Base-by-base conservation (phyloP, 257 asterid species). In the Ilex aquifolium region DNA sequence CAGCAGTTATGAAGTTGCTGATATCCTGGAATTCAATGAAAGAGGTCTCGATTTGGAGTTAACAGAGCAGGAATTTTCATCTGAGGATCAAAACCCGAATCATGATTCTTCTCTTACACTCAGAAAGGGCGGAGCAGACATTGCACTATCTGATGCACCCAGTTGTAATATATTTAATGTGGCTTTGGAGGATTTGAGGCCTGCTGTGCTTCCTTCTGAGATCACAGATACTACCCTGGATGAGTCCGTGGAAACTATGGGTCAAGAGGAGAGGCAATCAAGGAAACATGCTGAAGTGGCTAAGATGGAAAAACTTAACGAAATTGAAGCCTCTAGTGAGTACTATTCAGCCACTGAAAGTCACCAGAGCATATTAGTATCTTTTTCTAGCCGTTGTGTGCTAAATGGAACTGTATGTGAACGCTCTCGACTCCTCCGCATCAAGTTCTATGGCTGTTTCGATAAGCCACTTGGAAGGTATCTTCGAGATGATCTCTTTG, bases 381-480 rank as follows among this genome's bases (percentile, higher is more conserved):
- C 95, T 57, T 86, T 90, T 69, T 90, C 99, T 49, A 93, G 99
- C 80, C 92, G 87, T 56, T 80, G 87, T 64, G 73, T 90, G 73
- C 72, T 70, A 21, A 85, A 80, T 65, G 82, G 83, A 71, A 85
- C 82, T 52, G 85, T 87, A 59, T 93, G 99, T 56, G 96, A 87
- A 60, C 87, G 96, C 56, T 80, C 99, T 36, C 78, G 84, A 55
- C 91, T 84, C 63, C 83, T 81, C 40, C 94, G 99, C 10, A 67
- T 90, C 58, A 84, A 90, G 64, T 93, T 87, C 71, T 93, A 90
- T 50, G 88, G 96, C 58, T 72, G 77, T 61, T 90, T 95, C 32
- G 99, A 93, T 84, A 88, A 90, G 66, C 99, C 99, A 48, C 82
- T 93, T 1, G 99, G 99, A 60, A 83, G 91, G 60, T 87, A 83